A percentile compares a stretch with the other conserved stretches of the same genome.
phyloP scores from a whole-genome alignment of 176 grass and related monocot species.

The Neostapfia colusana region DNA sequence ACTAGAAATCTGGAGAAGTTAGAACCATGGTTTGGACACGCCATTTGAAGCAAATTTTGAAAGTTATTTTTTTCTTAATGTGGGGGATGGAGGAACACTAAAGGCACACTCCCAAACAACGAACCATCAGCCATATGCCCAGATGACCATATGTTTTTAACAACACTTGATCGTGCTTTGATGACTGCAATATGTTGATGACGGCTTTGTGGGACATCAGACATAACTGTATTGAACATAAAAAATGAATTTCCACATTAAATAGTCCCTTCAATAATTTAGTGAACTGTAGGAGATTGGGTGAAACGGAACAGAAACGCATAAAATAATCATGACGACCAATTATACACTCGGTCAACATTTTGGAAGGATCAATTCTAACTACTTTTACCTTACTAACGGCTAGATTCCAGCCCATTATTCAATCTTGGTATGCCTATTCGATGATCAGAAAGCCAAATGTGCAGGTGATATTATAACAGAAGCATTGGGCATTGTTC shows the following conservation, averaged over 20 bases:
- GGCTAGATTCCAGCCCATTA: background rate
- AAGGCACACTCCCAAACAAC: background rate
- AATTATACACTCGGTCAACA: background rate
- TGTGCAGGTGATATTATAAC: background rate
- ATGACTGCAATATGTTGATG: slow-evolving; percentile 8
- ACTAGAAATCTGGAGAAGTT: slow-evolving; percentile 9
- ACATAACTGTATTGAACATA: background rate
- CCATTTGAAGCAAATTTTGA: background rate
- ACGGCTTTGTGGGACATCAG: background rate
- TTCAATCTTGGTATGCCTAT: background rate
- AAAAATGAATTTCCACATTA: background rate
- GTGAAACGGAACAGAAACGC: background rate
- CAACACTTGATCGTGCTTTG: background rate
- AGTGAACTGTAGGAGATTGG: background rate
- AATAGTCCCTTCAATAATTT: background rate
- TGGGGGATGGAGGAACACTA: background rate
- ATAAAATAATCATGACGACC: background rate
- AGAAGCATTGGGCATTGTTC: background rate
- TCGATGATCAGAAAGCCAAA: background rate
- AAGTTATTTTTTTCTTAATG: background rate
- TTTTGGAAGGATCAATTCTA: background rate
- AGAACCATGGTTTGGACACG: slow-evolving; percentile 1
- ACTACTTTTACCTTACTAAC: background rate
- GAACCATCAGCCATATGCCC: background rate
- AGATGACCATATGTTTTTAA: background rate